phyloP scores from a whole-genome alignment of 768 basidiomycete genomes.

The Dioszegia aurantiaca region DNA sequence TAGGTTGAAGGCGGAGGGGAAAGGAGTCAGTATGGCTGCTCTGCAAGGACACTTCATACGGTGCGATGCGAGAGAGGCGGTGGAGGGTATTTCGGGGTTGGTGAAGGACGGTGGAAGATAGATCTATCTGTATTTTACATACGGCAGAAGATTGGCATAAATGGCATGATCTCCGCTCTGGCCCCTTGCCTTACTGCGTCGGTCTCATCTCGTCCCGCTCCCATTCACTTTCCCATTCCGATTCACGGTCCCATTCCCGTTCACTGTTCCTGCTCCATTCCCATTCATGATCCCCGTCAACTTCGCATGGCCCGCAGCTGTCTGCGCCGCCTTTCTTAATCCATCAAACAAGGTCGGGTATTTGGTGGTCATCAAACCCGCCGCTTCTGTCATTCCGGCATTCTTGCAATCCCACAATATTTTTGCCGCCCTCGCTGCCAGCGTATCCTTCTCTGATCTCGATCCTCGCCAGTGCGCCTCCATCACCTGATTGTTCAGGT shows the following conservation, averaged over 20 bases:
- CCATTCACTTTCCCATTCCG: not conserved
- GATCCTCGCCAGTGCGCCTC: constrained; percentile 6
- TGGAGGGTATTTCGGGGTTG: constrained; percentile 24
- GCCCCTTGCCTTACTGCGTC: not conserved
- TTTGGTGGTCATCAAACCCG: constrained; percentile 2
- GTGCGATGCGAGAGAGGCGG: constrained; percentile 53
- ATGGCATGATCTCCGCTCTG: not conserved
- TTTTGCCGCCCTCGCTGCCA: constrained; percentile 12
- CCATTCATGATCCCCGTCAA: not conserved
- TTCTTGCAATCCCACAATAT: constrained; percentile 12
- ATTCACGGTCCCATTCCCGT: not conserved
- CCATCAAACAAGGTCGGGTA: constrained; percentile 14
- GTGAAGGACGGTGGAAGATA: constrained; percentile 8
- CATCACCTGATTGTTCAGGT: constrained; percentile 8
- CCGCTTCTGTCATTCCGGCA: constrained; percentile 7
- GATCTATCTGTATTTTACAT: not conserved
- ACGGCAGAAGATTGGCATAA: not conserved
- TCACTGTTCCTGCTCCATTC: not conserved
- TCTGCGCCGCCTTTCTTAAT: constrained; percentile 11
- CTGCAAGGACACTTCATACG: constrained; percentile 94
- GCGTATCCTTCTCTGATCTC: constrained; percentile 6
- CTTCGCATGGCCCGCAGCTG: constrained; percentile 2
- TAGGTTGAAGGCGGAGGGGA: constrained; percentile 58
- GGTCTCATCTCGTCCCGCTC: not conserved
- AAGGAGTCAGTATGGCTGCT: constrained; percentile 86